Evolutionary conservation across 2,329 filamentous ascomycete genomes (phyloP).

Genomic region (Calonectria honghensis): DNA sequence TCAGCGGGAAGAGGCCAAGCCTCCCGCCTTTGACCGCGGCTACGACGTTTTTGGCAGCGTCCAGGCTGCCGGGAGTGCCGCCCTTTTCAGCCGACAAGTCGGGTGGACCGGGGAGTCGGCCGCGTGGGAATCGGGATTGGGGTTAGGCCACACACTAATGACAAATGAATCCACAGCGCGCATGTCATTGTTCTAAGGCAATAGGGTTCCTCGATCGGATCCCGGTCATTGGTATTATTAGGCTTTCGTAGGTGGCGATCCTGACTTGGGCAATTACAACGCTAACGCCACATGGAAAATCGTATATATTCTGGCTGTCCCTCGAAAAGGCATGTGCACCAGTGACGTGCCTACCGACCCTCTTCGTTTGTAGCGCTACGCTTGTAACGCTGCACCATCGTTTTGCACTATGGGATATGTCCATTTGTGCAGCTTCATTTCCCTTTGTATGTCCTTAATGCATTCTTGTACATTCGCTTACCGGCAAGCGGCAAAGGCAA

Average conservation of each 20-base stretch:
- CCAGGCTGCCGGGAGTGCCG: background rate
- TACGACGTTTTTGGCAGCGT: background rate
- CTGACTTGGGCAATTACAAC: background rate
- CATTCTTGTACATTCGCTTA: background rate
- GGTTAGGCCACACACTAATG: background rate
- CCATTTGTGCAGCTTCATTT: background rate
- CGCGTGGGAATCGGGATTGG: background rate
- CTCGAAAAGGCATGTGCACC: background rate
- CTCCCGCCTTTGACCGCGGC: constrained; percentile 14
- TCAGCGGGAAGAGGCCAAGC: background rate
- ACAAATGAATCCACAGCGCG: background rate
- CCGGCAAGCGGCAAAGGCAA: background rate
- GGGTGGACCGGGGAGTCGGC: background rate
- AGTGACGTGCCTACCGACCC: background rate
- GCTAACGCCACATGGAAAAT: background rate
- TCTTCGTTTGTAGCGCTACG: background rate
- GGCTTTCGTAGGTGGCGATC: constrained; percentile 15
- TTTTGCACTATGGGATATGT: background rate
- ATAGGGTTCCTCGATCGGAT: constrained; percentile 1
- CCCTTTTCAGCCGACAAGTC: background rate
- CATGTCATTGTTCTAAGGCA: background rate
- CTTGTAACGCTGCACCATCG: background rate
- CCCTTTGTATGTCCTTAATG: background rate
- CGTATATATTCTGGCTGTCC: background rate
- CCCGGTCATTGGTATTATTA: background rate